phyloP scores from a whole-genome alignment of 257 asterid genomes.

The Penstemon davidsonii region DNA sequence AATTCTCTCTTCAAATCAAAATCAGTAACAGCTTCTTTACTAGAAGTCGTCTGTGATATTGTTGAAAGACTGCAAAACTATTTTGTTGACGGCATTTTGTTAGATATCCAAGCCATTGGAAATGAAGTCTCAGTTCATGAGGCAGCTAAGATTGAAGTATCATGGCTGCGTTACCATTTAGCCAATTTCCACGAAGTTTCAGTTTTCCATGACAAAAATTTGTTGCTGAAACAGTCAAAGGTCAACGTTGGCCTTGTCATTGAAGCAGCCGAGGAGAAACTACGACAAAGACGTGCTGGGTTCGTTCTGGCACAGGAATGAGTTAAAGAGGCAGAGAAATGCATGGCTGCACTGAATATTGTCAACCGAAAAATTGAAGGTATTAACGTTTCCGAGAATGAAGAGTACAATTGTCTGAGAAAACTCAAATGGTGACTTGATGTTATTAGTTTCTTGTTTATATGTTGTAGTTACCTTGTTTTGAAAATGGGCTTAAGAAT shows the following conservation, averaged over 20 bases:
- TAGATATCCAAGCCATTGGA: background rate
- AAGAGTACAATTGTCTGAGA: background rate
- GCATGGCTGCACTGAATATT: background rate
- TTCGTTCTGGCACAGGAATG: background rate
- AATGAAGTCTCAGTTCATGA: background rate
- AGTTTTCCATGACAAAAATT: background rate
- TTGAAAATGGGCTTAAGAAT: background rate
- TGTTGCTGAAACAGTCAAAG: background rate
- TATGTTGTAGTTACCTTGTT: background rate
- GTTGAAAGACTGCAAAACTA: background rate
- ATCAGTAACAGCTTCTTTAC: constrained; percentile 1
- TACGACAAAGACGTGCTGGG: background rate
- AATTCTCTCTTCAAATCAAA: background rate
- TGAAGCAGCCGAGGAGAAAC: background rate
- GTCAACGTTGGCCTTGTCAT: background rate
- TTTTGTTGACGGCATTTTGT: background rate
- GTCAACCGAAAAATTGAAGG: background rate
- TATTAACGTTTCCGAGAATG: background rate
- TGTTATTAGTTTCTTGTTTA: background rate
- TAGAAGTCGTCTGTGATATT: background rate
- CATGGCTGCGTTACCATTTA: constrained; percentile 4
- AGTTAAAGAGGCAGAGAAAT: background rate
- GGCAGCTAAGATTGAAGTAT: constrained; percentile 2
- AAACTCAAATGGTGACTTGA: background rate
- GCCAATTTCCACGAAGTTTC: background rate